phyloP scores from a whole-genome alignment of 1,284 basidiomycete species.

The Leccinum brunneo-olivaceum region DNA sequence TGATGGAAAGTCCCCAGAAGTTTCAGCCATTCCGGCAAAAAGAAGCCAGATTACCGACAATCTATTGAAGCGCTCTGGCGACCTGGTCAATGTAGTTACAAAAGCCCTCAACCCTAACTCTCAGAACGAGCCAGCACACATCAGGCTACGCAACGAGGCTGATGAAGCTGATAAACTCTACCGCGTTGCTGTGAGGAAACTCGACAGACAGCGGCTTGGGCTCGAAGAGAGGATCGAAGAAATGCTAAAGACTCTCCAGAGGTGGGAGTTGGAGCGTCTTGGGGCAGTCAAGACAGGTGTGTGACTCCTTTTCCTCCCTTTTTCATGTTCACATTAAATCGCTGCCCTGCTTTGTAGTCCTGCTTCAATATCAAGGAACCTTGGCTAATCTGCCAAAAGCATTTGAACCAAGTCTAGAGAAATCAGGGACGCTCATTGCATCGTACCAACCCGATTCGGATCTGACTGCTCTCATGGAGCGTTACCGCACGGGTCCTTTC shows the following conservation, averaged over 20 bases:
- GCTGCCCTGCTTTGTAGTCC: constrained; percentile 38
- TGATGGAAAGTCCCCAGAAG: constrained; percentile 36
- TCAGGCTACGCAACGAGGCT: constrained; percentile 71
- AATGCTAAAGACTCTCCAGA: constrained; percentile 70
- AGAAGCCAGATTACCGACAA: constrained; percentile 48
- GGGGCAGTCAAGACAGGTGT: constrained; percentile 73
- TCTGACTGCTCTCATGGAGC: constrained; percentile 76
- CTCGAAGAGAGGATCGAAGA: constrained; percentile 85
- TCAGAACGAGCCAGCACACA: constrained; percentile 54
- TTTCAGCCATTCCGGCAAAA: constrained; percentile 29
- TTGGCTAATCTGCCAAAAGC: constrained; percentile 64
- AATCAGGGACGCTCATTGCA: constrained; percentile 68
- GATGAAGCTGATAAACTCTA: constrained; percentile 73
- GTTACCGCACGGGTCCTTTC: constrained; percentile 87
- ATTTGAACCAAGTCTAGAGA: constrained; percentile 58
- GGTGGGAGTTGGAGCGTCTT: constrained; percentile 80
- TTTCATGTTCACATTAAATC: background rate
- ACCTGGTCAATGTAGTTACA: constrained; percentile 64
- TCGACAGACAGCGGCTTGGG: constrained; percentile 74
- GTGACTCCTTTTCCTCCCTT: constrained; percentile 26
- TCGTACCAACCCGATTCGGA: constrained; percentile 84
- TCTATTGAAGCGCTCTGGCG: constrained; percentile 60
- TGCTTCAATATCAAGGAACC: constrained; percentile 79
- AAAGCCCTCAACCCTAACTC: constrained; percentile 56
- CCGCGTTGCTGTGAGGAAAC: constrained; percentile 65